phyloP scores from a whole-genome alignment of 306 rosid genomes.

The Trichosanthes cucumerina region DNA sequence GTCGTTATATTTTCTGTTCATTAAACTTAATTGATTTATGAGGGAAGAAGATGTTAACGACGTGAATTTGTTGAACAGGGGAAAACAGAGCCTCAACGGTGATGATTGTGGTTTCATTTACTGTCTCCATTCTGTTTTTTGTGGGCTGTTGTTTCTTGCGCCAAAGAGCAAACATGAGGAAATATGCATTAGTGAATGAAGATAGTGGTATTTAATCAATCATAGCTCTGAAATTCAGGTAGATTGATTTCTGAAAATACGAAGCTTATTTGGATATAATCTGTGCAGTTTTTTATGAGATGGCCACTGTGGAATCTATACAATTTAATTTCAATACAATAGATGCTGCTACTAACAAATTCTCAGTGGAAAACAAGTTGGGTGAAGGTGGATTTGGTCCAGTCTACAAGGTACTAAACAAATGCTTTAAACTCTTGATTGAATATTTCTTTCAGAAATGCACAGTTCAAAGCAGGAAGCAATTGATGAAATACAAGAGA shows the following conservation, averaged over 20 bases:
- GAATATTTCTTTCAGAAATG: no score
- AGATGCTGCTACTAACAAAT: conserved; percentile 34
- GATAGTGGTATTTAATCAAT: not conserved
- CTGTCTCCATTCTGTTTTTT: not conserved
- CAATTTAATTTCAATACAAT: conserved; percentile 29
- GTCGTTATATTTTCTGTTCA: not conserved
- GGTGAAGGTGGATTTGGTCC: conserved; percentile 54
- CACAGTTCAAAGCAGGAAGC: not conserved
- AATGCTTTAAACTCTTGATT: not conserved
- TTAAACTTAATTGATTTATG: not conserved
- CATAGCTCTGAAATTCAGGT: not conserved
- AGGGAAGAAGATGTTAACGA: not conserved
- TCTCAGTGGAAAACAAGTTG: conserved; percentile 28
- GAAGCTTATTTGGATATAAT: not conserved
- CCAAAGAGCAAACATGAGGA: not conserved
- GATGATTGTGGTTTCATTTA: conserved; percentile 2
- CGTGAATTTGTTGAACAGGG: not conserved
- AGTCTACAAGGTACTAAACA: conserved; percentile 32
- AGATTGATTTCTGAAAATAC: not conserved
- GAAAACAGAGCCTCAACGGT: not conserved
- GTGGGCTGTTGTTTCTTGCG: not conserved
- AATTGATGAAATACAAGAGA: not conserved
- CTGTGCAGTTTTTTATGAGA: not conserved
- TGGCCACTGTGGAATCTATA: conserved; percentile 21
- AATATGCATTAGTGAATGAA: not conserved